A percentile compares a stretch with the other conserved stretches of the same genome.
phyloP scores from a whole-genome alignment of 345 rosid genomes.

The Boechera retrofracta region DNA sequence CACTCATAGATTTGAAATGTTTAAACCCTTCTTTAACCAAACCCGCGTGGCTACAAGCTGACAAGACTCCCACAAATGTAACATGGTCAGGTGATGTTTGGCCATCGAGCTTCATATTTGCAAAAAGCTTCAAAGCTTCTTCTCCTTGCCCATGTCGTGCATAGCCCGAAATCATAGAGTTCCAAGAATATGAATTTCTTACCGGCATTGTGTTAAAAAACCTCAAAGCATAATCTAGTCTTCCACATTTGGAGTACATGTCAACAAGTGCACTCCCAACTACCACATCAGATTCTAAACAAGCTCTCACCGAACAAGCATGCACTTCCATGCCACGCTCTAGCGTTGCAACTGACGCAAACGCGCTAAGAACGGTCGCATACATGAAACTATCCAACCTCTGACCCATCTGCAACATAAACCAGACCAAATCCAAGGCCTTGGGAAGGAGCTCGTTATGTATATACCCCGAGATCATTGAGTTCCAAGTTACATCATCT shows the following conservation, averaged over 20 bases:
- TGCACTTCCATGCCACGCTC: slow-evolving; percentile 96
- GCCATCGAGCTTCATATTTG: slow-evolving; percentile 64
- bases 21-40: slow-evolving; percentile 75
- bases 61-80: slow-evolving; percentile 88
- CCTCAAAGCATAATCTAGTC: slow-evolving; percentile 83
- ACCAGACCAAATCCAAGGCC: slow-evolving; percentile 85
- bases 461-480: slow-evolving; percentile 88
- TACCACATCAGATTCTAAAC: slow-evolving; percentile 81
- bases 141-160: slow-evolving; percentile 90
- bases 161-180: slow-evolving; percentile 87
- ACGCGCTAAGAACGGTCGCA: slow-evolving; percentile 95
- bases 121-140: slow-evolving; percentile 70
- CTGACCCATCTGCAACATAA: slow-evolving; percentile 77
- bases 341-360: slow-evolving; percentile 88
- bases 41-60: slow-evolving; percentile 94
- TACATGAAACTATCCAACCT: slow-evolving; percentile 76
- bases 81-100: slow-evolving; percentile 76
- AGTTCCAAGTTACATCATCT: slow-evolving; percentile 87
- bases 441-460: slow-evolving; percentile 72
- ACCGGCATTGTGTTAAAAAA: slow-evolving; percentile 70
- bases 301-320: slow-evolving; percentile 75
- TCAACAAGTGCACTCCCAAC: slow-evolving; percentile 93
- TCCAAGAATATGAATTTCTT: slow-evolving; percentile 93
- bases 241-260: slow-evolving; percentile 97
- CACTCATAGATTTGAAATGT: slow-evolving; percentile 76